These are phyloP conservation scores for Mortierella antarctica DNA, from an alignment of 192 early-diverging fungal species.

Conservation along the genomic window DNA sequence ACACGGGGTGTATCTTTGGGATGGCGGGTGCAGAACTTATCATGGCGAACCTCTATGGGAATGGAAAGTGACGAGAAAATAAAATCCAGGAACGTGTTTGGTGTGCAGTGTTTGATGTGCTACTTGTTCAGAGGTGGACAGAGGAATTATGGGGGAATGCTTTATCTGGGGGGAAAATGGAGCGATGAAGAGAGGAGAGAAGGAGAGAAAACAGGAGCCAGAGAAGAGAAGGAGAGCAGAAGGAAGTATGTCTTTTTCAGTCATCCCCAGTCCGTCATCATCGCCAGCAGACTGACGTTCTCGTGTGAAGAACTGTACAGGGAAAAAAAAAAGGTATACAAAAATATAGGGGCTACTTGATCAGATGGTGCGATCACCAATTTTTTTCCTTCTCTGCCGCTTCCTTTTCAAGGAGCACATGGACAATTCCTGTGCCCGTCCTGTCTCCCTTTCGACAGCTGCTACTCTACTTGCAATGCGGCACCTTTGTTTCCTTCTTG, in stretches of 20 bases:
- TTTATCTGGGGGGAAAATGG: not conserved
- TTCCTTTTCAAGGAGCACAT: not conserved
- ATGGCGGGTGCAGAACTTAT: constrained; percentile 43
- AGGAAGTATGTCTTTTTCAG: too few species aligned
- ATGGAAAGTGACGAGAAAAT: not conserved
- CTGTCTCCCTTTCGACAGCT: too few species aligned
- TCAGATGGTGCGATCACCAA: constrained; percentile 3
- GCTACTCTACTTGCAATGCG: too few species aligned
- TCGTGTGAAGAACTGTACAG: too few species aligned
- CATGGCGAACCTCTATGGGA: constrained; percentile 8
- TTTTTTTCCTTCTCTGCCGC: not conserved
- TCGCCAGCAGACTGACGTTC: too few species aligned
- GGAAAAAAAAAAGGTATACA: not conserved
- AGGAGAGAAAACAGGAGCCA: not conserved
- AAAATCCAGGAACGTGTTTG: not conserved
- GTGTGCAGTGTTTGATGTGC: not conserved
- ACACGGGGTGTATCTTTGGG: constrained; percentile 48
- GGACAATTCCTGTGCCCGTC: too few species aligned
- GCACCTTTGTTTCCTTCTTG: too few species aligned
- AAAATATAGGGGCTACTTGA: not conserved
- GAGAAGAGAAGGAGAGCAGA: not conserved
- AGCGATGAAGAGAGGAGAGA: not conserved
- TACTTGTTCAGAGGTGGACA: not conserved
- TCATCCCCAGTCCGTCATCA: too few species aligned
- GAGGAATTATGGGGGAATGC: not conserved